Base-by-base conservation (phyloP, 2,329 filamentous ascomycete species). In the Trichoderma polysporum region DNA sequence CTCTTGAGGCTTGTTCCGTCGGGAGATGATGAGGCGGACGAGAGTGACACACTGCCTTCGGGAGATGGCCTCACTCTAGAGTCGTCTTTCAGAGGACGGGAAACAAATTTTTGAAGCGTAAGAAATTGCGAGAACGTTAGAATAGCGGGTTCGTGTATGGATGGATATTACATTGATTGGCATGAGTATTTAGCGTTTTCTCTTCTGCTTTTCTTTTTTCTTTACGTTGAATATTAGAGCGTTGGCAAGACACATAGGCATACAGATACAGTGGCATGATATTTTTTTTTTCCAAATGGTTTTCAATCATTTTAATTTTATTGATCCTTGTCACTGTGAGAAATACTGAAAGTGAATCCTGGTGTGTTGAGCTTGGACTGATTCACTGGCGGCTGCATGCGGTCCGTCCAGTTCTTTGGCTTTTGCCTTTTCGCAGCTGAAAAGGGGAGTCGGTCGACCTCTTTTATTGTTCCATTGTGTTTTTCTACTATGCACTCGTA, bases 1-100 rank as follows among this genome's bases (percentile, higher is more conserved):
- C 70, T 86, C 60, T 72, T 74, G 47, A 79, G 73, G 60, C 71
- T 85, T 66, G 70, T 79, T 22, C 71, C 29, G 29, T 78, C 31
- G 69, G 73, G 15, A n/a, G 19, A 15, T 7, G 49, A 52, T 15
- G 62, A 58, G 25, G 22, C n/a, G 15, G 62, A 35, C 9, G 62
- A 66, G 37, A 66, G 39, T 7, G 63, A 62, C 5, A 67, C 58
- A 3, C 31, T 52, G 19, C 49, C 39, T 9, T 7, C 8, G 12
- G 68, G 70, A 2, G 75, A 77, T 50, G 72, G 70, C 69, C 17
- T 70, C 12, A 77, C 74, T 33, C 69, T 71, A 3, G 77, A 76
- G 66, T 76, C 74, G 50, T 77, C 73, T 22, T 76, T 72, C 62
- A 73, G 69, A 64, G 71, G 71, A 1, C 64, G 66, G 50, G 47